These are phyloP conservation scores for Nemania abortiva DNA, from an alignment of 2,329 filamentous ascomycete species.

Conservation along the genomic window DNA sequence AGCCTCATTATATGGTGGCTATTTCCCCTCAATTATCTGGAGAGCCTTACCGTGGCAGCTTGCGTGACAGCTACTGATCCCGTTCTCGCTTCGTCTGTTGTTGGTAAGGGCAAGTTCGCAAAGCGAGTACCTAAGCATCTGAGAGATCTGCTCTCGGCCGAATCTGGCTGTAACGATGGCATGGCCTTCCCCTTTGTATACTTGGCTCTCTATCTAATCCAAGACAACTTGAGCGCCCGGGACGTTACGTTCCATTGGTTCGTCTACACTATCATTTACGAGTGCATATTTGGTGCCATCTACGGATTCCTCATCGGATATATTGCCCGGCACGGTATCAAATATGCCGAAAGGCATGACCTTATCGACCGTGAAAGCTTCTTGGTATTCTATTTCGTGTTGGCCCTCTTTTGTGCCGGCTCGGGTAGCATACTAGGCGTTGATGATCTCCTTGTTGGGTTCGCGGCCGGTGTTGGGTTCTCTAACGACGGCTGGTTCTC, in stretches of 20 bases:
- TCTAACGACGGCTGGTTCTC: constrained; percentile 99
- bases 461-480: constrained; percentile 96
- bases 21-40: constrained; percentile 85
- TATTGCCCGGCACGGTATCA: constrained; percentile 89
- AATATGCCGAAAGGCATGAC: constrained; percentile 83
- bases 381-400: constrained; percentile 97
- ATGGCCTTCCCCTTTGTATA: constrained; percentile 99
- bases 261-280: constrained; percentile 90
- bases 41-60: constrained; percentile 86
- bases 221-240: constrained; percentile 76
- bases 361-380: constrained; percentile 97
- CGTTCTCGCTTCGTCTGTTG: constrained; percentile 95
- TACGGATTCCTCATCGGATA: constrained; percentile 92
- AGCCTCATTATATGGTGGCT: constrained; percentile 97
- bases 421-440: constrained; percentile 91
- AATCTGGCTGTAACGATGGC: constrained; percentile 98
- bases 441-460: constrained; percentile 94
- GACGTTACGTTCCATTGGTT: constrained; percentile 88
- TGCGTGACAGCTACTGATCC: constrained; percentile 98
- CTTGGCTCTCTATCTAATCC: constrained; percentile 88
- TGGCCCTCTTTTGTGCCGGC: constrained; percentile 94
- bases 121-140: constrained; percentile 98
- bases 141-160: constrained; percentile 91
- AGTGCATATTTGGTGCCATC: constrained; percentile 92
- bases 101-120: constrained; percentile 98